Conservation (phyloP, 306 rosid genomes). For the Cucurbita argyrosperma region DNA sequence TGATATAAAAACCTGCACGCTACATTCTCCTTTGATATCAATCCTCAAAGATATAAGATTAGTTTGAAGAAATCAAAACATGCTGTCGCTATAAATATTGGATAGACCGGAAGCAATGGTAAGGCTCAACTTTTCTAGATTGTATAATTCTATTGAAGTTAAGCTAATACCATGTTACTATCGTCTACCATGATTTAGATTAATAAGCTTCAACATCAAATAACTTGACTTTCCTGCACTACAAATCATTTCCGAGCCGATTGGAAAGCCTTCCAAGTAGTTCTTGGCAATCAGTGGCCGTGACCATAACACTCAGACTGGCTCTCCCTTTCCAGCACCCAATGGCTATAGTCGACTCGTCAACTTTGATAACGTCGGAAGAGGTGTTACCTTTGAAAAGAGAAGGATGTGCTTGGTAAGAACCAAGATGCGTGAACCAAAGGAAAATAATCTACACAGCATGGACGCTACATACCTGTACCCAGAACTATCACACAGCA, state of each 20-base stretch:
- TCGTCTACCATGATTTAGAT: slow-evolving; percentile 8
- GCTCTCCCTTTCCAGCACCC: slow-evolving; percentile 95
- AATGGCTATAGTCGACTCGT: slow-evolving; percentile 79
- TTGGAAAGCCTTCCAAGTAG: slow-evolving; percentile 56
- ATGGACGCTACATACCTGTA: slow-evolving; percentile 32
- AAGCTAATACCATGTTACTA: neutral
- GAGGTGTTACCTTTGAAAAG: slow-evolving; percentile 26
- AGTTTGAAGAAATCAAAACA: neutral
- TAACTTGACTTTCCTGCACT: slow-evolving; percentile 3
- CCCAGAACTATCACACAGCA: slow-evolving; percentile 68
- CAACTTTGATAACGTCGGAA: slow-evolving; percentile 30
- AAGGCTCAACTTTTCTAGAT: neutral
- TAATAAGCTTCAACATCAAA: slow-evolving; percentile 14
- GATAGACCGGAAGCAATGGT: neutral
- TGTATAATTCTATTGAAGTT: neutral
- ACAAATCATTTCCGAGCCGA: slow-evolving; percentile 27
- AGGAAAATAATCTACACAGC: neutral
- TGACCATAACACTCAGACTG: slow-evolving; percentile 73
- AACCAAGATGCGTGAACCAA: neutral
- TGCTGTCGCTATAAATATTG: neutral
- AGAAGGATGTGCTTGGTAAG: neutral
- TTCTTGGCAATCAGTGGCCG: slow-evolving; percentile 83
- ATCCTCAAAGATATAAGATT: neutral
- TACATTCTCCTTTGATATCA: neutral
- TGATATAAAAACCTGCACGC: neutral